A percentile compares a stretch with the other conserved stretches of the same genome.
These are phyloP conservation scores for Dryadomyces quercivorus DNA, from an alignment of 2,329 filamentous ascomycete genomes.

Conservation along the genomic window DNA sequence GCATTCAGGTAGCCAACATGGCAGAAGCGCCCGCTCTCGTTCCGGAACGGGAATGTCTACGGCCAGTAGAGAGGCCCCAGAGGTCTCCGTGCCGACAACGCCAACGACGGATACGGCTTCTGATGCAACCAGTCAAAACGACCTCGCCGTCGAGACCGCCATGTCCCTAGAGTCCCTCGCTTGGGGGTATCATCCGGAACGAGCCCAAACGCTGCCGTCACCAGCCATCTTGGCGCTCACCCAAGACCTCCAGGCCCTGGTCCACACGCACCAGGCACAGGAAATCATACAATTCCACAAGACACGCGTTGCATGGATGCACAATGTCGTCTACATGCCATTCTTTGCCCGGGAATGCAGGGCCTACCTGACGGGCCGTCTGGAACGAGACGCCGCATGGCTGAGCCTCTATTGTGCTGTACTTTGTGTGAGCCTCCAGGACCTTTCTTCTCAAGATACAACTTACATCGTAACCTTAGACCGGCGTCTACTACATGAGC, in stretches of 20 bases:
- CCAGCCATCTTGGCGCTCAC: neutral
- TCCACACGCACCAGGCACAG: neutral
- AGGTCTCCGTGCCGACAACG: no score
- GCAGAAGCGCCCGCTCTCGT: neutral
- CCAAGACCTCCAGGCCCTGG: neutral
- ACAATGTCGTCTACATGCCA: constrained; percentile 2
- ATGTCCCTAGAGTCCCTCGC: constrained; percentile 1
- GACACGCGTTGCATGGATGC: neutral
- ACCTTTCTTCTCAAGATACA: no score
- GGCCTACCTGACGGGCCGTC: neutral
- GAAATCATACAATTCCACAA: neutral
- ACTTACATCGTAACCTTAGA: neutral
- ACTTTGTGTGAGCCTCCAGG: neutral
- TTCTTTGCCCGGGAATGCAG: neutral
- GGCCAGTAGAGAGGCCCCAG: neutral
- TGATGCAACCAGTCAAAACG: neutral
- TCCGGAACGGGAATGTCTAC: neutral
- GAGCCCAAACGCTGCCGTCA: neutral
- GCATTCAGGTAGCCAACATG: neutral
- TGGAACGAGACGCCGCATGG: neutral
- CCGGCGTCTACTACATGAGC: constrained; percentile 1
- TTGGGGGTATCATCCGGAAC: neutral
- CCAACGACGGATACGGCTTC: neutral
- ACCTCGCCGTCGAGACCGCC: constrained; percentile 1
- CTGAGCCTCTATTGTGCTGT: neutral